Conservation (phyloP, 768 basidiomycete genomes). For the Dioszegia crocea region DNA sequence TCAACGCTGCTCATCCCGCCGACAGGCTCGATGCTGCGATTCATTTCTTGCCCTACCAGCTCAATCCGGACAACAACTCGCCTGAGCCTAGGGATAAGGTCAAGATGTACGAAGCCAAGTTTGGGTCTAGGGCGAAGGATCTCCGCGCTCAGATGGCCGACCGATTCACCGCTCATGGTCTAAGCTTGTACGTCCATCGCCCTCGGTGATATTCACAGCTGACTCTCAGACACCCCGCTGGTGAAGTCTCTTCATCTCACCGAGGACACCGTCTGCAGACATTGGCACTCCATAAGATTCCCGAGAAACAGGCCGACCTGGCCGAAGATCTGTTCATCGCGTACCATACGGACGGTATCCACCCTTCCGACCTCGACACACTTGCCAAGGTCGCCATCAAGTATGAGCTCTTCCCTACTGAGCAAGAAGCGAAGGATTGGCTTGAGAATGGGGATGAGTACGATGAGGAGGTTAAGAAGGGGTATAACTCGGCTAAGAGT, state of each 20-base stretch:
- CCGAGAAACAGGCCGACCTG: constrained; percentile 17
- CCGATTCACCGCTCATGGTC: constrained; percentile 59
- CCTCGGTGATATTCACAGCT: not conserved
- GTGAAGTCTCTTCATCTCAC: constrained; percentile 22
- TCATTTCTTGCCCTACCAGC: constrained; percentile 55
- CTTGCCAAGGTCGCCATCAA: constrained; percentile 20
- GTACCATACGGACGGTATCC: constrained; percentile 12
- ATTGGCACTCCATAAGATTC: constrained; percentile 13
- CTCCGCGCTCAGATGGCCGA: constrained; percentile 54
- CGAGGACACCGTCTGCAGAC: constrained; percentile 26
- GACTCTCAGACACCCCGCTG: constrained; percentile 2
- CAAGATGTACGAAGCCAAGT: constrained; percentile 44
- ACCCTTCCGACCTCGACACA: constrained; percentile 20
- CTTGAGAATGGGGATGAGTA: constrained; percentile 19
- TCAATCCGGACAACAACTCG: constrained; percentile 51
- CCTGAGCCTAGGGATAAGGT: constrained; percentile 23
- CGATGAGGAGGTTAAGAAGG: constrained; percentile 27
- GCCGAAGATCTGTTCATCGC: constrained; percentile 25
- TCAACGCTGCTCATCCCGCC: constrained; percentile 40
- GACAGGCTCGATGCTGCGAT: constrained; percentile 49
- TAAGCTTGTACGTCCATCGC: constrained; percentile 58
- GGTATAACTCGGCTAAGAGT: constrained; percentile 17
- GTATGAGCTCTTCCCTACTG: constrained; percentile 18
- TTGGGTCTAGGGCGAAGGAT: constrained; percentile 53
- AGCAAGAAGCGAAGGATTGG: constrained; percentile 18